Evolutionary conservation across 2,329 filamentous ascomycete species (phyloP).

Genomic region (Fusarium illudens): DNA sequence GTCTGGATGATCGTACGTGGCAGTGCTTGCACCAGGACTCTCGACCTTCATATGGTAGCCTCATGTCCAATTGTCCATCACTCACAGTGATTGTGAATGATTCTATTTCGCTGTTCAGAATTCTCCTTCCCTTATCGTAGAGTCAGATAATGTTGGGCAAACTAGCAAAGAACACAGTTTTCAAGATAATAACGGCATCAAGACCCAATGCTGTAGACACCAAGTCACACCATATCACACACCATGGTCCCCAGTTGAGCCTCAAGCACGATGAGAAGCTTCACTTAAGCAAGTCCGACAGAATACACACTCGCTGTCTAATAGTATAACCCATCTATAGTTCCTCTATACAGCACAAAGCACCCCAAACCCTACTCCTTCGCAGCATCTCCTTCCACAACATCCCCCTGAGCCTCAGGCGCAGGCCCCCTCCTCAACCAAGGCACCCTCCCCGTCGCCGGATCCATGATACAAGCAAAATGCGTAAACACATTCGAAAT

Average conservation of each 20-base stretch:
- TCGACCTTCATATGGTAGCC: not conserved
- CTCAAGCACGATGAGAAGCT: not conserved
- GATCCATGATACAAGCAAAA: constrained; percentile 66
- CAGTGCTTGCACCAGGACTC: not conserved
- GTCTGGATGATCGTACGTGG: not conserved
- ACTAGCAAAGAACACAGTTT: too few relatives aligned
- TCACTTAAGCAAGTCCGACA: not conserved
- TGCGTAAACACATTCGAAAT: constrained; percentile 66
- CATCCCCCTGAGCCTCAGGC: not conserved
- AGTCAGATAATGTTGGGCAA: too few relatives aligned
- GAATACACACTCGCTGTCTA: not conserved
- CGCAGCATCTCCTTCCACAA: not conserved
- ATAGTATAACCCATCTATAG: not conserved
- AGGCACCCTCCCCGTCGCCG: constrained; percentile 54
- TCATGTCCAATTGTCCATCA: not conserved
- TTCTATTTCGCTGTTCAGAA: too few relatives aligned
- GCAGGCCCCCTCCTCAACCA: constrained; percentile 41
- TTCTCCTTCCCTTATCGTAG: too few relatives aligned
- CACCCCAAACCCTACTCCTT: not conserved
- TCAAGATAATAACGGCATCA: too few relatives aligned
- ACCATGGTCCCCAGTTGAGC: too few relatives aligned
- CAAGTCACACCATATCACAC: too few relatives aligned
- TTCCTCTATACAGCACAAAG: too few relatives aligned
- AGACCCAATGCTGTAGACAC: too few relatives aligned
- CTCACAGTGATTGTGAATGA: not conserved